Evolutionary conservation across 345 rosid genomes (phyloP).

Genomic region (Sonneratia caseolaris): DNA sequence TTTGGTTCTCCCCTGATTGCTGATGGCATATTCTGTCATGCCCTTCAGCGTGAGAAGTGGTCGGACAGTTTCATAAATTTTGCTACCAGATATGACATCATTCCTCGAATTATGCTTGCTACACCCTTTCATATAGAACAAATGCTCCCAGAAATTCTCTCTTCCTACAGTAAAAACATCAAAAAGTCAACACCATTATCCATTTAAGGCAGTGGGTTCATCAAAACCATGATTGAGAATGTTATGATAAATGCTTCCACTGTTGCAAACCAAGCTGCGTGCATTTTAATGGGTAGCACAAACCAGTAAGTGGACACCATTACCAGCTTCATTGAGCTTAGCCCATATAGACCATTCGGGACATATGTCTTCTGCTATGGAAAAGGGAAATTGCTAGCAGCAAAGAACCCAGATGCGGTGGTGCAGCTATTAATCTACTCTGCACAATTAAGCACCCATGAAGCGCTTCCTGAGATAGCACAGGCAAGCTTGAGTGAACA

Average conservation of each 20-base stretch:
- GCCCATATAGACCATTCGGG: constrained; percentile 47
- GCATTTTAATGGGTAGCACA: constrained; percentile 49
- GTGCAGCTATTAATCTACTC: constrained; percentile 10
- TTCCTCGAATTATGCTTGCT: constrained; percentile 60
- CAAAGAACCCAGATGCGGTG: constrained; percentile 9
- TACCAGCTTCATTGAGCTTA: constrained; percentile 38
- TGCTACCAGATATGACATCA: constrained; percentile 49
- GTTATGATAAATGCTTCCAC: constrained; percentile 50
- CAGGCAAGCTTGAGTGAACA: constrained; percentile 7
- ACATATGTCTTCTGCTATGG: constrained; percentile 8
- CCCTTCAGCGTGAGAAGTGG: constrained; percentile 68
- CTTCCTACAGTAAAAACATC: background rate
- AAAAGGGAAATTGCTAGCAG: constrained; percentile 1
- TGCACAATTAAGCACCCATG: background rate
- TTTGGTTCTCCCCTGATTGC: constrained; percentile 82
- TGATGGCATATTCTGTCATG: constrained; percentile 45
- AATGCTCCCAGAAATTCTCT: constrained; percentile 23
- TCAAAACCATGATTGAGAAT: constrained; percentile 16
- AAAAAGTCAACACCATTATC: background rate
- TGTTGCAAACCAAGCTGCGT: constrained; percentile 50
- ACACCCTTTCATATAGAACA: constrained; percentile 24
- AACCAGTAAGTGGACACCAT: constrained; percentile 44
- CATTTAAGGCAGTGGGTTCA: background rate
- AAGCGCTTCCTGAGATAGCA: background rate
- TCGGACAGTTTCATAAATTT: constrained; percentile 51